phyloP scores from a whole-genome alignment of 176 grass and related monocot species.

The Juncus inflexus region DNA sequence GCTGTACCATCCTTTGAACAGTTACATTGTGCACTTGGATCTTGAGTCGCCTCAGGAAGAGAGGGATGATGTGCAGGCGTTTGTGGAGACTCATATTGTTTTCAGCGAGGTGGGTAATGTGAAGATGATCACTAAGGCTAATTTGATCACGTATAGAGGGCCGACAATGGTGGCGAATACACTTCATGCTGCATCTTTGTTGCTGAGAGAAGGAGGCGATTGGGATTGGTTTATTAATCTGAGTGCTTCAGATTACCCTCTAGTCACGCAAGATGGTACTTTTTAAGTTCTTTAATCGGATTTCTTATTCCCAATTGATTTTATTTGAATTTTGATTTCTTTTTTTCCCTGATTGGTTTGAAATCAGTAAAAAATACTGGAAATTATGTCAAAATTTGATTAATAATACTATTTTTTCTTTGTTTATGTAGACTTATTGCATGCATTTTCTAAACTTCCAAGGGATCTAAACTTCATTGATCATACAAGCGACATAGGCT shows the following conservation, averaged over 20 bases:
- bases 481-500: slow-evolving; percentile 72
- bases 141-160: slow-evolving; percentile 77
- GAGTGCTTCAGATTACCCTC: slow-evolving; percentile 76
- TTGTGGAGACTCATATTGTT: slow-evolving; percentile 46
- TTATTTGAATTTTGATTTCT: background rate
- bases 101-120: slow-evolving; percentile 45
- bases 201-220: slow-evolving; percentile 48
- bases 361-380: background rate
- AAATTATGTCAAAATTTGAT: background rate
- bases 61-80: slow-evolving; percentile 33
- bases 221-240: slow-evolving; percentile 97
- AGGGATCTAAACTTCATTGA: slow-evolving; percentile 93
- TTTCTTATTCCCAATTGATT: background rate
- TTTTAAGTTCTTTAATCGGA: background rate
- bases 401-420: background rate
- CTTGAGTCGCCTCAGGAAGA: slow-evolving; percentile 50
- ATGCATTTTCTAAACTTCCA: slow-evolving; percentile 72
- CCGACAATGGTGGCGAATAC: slow-evolving; percentile 92
- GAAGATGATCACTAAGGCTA: slow-evolving; percentile 55
- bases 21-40: slow-evolving; percentile 87
- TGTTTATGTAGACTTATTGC: slow-evolving; percentile 52
- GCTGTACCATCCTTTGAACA: slow-evolving; percentile 72
- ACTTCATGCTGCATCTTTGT: slow-evolving; percentile 54
- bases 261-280: slow-evolving; percentile 75
- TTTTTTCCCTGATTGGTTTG: background rate